Base-by-base conservation (phyloP, 371 early-diverging fungal species). In the Apophysomyces ossiformis region DNA sequence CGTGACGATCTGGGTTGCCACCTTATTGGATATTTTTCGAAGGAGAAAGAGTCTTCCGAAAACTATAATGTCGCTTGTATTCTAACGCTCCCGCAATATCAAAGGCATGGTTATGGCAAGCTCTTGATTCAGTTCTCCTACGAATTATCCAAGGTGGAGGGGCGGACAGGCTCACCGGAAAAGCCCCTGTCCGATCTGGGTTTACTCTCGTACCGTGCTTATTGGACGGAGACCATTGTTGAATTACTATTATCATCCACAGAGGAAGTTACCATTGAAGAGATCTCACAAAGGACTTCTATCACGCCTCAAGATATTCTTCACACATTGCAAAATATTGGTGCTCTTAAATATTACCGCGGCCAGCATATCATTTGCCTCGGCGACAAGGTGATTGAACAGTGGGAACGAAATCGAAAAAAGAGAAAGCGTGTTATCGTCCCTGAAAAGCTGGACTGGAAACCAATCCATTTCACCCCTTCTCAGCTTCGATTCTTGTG, bases 41-140 rank as follows among this genome's bases (percentile, higher is more conserved):
- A 99, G 81, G 99, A 99, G 73, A 99, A 98, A 79, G 95, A 95
- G 70, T 95, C 96, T 7, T 80, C 93, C 7, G 94, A 95, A 67
- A 92, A 95, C 63, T 99, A 99, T 83, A 99, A 99, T 75, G 86
- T 99, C n/a, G 98, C 99, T 1, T 99, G 99, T 85, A 99, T 99
- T 67, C 74, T 99, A 60, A 98, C 99, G n/a, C 81, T 99, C 44
- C 99, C 99, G 3, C 95, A 95, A 69, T 92, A 98, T 74, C 99
- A 99, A 81, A 88, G 99, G 36, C 95, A 90, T 84, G 99, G 99
- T 16, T 99, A 93, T 73, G 99, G 99, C 16, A 91, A 95, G 56
- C 72, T 99, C 46, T 77, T 99, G 59, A 99, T 99, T 58, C 92
- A 93, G 57, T 99, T 99, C 70, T 91, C 92, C 15, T 99, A 99